A percentile compares a stretch with the other conserved stretches of the same genome.
Evolutionary conservation across 148 eudicot species (phyloP).

Genomic region (Amaranthus cruentus): DNA sequence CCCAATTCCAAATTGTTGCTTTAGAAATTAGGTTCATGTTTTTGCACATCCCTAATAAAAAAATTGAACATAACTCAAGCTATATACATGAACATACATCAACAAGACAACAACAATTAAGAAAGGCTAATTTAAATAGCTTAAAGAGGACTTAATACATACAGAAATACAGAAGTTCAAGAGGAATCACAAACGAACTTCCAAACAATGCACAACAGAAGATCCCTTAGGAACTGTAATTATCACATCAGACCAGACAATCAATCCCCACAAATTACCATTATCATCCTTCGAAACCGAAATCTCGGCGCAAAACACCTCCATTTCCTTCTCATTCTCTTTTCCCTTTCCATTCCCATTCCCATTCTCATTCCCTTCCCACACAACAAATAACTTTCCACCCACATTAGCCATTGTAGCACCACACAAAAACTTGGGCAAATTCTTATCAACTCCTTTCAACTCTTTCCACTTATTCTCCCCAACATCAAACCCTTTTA

Average conservation of each 20-base stretch:
- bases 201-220: slow-evolving; percentile 60
- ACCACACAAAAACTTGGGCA: slow-evolving; percentile 89
- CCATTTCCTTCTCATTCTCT: slow-evolving; percentile 45
- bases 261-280: slow-evolving; percentile 50
- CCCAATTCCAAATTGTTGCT: too few relatives aligned
- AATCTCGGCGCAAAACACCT: slow-evolving; percentile 69
- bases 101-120: background rate
- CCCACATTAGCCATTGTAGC: slow-evolving; percentile 84
- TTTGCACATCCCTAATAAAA: too few relatives aligned
- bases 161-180: slow-evolving; percentile 15
- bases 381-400: slow-evolving; percentile 72
- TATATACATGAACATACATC: background rate
- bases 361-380: slow-evolving; percentile 53
- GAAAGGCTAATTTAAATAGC: background rate
- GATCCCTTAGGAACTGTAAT: slow-evolving; percentile 50
- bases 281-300: slow-evolving; percentile 46
- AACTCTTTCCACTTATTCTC: slow-evolving; percentile 71
- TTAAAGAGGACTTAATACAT: slow-evolving; percentile 6
- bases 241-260: slow-evolving; percentile 56
- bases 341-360: slow-evolving; percentile 40
- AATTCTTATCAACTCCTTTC: slow-evolving; percentile 58
- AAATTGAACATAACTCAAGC: too few relatives aligned
- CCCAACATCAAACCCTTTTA: slow-evolving; percentile 67
- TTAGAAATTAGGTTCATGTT: too few relatives aligned
- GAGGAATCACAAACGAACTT: slow-evolving; percentile 43